phyloP scores from a whole-genome alignment of 805 yeast genomes.

The Myxozyma kluyveri region DNA sequence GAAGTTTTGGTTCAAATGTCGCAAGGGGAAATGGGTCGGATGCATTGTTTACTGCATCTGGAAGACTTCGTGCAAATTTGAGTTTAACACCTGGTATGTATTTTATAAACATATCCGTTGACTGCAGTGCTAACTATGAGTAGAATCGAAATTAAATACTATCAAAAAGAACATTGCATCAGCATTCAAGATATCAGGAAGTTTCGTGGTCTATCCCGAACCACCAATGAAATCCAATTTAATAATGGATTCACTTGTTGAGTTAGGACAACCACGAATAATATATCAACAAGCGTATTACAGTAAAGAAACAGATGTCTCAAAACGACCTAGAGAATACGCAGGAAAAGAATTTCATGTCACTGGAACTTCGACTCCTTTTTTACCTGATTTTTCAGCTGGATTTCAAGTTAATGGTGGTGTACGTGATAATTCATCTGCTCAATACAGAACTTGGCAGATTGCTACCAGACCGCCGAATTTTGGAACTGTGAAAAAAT shows the following conservation, averaged over 20 bases:
- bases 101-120: too few relatives aligned
- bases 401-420: constrained; percentile 14
- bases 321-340: constrained; percentile 53
- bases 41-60: too few relatives aligned
- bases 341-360: constrained; percentile 64
- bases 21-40: too few relatives aligned
- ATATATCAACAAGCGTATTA: constrained; percentile 65
- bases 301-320: constrained; percentile 51
- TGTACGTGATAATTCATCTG: constrained; percentile 2
- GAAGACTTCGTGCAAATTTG: too few relatives aligned
- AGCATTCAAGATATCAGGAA: constrained; percentile 1
- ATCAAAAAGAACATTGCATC: constrained; percentile 1
- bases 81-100: too few relatives aligned
- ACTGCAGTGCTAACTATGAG: too few relatives aligned
- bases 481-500: constrained; percentile 39
- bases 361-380: constrained; percentile 41
- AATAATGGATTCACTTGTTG: constrained; percentile 49
- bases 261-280: constrained; percentile 48
- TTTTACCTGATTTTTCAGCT: constrained; percentile 34
- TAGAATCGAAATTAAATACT: not conserved
- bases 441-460: constrained; percentile 32
- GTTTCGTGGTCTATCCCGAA: constrained; percentile 7
- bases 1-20: too few relatives aligned
- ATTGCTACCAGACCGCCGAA: constrained; percentile 52
- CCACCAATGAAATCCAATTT: constrained; percentile 29